Conservation (phyloP, 2,329 filamentous ascomycete species). For the Stachybotrys chartarum region DNA sequence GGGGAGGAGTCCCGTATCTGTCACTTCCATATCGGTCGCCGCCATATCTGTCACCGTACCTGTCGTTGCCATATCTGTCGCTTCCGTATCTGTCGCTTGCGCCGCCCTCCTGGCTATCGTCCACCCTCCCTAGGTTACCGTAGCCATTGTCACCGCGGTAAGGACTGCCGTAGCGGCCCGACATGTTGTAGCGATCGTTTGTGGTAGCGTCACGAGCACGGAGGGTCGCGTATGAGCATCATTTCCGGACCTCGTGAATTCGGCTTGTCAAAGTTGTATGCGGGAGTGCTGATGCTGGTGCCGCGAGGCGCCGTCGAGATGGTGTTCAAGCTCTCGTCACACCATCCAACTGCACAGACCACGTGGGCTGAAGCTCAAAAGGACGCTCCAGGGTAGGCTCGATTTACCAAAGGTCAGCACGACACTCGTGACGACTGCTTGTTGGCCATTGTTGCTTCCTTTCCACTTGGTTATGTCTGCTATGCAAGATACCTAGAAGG, state of each 20-base stretch:
- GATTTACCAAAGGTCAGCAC: too few relatives aligned
- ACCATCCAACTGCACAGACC: too few relatives aligned
- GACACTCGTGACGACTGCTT: too few relatives aligned
- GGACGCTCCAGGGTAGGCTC: too few relatives aligned
- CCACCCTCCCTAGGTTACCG: constrained; percentile 27
- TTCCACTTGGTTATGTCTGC: too few relatives aligned
- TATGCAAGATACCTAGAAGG: too few relatives aligned
- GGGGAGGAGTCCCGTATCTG: constrained; percentile 30
- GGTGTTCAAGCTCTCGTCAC: too few relatives aligned
- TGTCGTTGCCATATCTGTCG: constrained; percentile 38
- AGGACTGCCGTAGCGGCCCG: constrained; percentile 41
- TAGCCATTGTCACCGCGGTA: constrained; percentile 32
- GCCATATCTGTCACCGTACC: constrained; percentile 27
- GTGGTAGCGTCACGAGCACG: background rate
- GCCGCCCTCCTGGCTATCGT: constrained; percentile 19
- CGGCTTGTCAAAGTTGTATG: background rate
- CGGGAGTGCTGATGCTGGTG: background rate
- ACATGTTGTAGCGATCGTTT: constrained; percentile 30
- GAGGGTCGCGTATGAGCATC: constrained; percentile 11
- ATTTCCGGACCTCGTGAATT: constrained; percentile 1
- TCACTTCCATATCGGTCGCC: constrained; percentile 35
- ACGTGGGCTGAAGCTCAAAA: too few relatives aligned
- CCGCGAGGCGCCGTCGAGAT: too few relatives aligned
- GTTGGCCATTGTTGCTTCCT: too few relatives aligned
- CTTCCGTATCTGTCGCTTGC: constrained; percentile 34